Evolutionary conservation across 306 rosid species (phyloP).

Genomic region (Biancaea sappan): DNA sequence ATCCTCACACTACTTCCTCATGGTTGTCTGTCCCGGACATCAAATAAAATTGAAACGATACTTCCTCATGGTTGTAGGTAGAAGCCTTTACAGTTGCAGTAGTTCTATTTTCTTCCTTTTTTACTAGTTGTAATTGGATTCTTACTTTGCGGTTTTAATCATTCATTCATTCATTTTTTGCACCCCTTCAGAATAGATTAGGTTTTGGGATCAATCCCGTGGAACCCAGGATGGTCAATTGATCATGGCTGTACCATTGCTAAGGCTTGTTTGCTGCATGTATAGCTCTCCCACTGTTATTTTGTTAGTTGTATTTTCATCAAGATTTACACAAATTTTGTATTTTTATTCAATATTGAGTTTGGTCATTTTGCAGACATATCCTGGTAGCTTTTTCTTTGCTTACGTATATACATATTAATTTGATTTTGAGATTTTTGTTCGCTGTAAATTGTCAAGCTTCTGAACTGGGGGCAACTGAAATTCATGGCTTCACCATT

Average conservation of each 20-base stretch:
- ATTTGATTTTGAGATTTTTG: not conserved
- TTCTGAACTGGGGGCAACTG: conserved; percentile 9
- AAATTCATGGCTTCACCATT: not conserved
- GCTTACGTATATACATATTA: not conserved
- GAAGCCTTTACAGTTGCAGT: not conserved
- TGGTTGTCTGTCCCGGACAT: too few relatives aligned
- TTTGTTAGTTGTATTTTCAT: conserved; percentile 20
- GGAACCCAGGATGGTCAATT: conserved; percentile 12
- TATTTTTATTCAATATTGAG: not conserved
- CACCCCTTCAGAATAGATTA: not conserved
- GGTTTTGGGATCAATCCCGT: conserved; percentile 24
- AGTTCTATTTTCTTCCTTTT: not conserved
- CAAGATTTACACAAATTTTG: conserved; percentile 19
- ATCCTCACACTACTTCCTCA: not conserved
- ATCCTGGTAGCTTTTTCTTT: not conserved
- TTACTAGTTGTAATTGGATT: not conserved
- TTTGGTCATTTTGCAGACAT: not conserved
- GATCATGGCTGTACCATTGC: too few relatives aligned
- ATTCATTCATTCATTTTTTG: not conserved
- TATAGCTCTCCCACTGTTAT: conserved; percentile 13
- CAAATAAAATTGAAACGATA: too few relatives aligned
- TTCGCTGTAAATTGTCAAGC: not conserved
- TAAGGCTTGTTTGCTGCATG: conserved; percentile 7
- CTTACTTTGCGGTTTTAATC: not conserved
- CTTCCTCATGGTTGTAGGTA: not conserved